Evolutionary conservation across 1,284 basidiomycete species (phyloP).

Genomic region (Fomitiporia mediterranea): DNA sequence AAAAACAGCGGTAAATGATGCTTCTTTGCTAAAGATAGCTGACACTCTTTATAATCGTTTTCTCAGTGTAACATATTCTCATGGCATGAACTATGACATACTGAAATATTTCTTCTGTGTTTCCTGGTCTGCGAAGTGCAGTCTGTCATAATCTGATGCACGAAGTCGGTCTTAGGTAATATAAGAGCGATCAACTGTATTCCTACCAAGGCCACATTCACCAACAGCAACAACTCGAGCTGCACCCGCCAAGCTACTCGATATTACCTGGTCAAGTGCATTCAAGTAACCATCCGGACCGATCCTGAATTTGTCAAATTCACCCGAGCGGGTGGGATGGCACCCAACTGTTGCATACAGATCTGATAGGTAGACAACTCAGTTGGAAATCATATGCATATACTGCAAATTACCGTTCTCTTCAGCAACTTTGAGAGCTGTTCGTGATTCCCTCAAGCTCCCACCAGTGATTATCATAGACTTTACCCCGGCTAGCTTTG

Average conservation of each 20-base stretch:
- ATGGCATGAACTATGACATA: conserved; percentile 15
- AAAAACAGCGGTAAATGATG: conserved; percentile 79
- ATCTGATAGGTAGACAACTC: conserved; percentile 32
- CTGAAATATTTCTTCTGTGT: conserved; percentile 71
- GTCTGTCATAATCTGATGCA: conserved; percentile 74
- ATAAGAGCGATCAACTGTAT: not conserved
- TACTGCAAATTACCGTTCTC: conserved; percentile 40
- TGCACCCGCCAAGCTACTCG: conserved; percentile 46
- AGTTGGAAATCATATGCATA: not conserved
- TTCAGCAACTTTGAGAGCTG: conserved; percentile 60
- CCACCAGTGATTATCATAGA: conserved; percentile 84
- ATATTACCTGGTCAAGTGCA: conserved; percentile 56
- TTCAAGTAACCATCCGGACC: conserved; percentile 65
- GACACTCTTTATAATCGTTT: conserved; percentile 44
- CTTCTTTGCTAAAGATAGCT: conserved; percentile 68
- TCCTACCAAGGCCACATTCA: conserved; percentile 78
- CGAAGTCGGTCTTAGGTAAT: conserved; percentile 1
- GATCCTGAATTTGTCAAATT: conserved; percentile 61
- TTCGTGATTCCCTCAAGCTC: conserved; percentile 60
- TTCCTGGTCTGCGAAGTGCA: conserved; percentile 63
- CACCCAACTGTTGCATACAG: conserved; percentile 80
- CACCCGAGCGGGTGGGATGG: conserved; percentile 80
- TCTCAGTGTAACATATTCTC: not conserved
- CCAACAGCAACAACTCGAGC: conserved; percentile 74
- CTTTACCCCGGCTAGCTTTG: conserved; percentile 60